Evolutionary conservation across 208 protist genomes (phyloP).

Genomic region (Phytomonas francai): DNA sequence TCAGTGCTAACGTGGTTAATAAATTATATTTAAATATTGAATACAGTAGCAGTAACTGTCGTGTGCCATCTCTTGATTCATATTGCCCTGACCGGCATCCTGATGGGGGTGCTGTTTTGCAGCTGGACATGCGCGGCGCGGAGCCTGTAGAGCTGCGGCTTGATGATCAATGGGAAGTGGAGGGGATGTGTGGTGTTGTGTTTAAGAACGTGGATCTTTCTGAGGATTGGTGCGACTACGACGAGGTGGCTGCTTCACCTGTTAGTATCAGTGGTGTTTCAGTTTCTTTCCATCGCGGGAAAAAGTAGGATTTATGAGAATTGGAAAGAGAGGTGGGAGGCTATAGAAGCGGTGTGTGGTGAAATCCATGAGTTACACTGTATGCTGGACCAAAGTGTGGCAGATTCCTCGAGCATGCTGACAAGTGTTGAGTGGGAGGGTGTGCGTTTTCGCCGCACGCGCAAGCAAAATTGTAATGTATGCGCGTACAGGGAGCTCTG

Average conservation of each 20-base stretch:
- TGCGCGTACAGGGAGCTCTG: neutral
- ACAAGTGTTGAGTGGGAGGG: neutral
- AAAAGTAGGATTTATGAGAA: conserved; percentile 19
- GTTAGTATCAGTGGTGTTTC: conserved; percentile 32
- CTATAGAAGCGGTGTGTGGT: conserved; percentile 5
- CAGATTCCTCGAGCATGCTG: neutral
- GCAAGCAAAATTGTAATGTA: neutral
- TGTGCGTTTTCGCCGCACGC: neutral
- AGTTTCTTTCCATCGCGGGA: conserved; percentile 29
- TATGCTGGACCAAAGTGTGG: neutral
- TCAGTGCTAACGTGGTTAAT: conserved; percentile 33
- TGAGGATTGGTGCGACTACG: conserved; percentile 70
- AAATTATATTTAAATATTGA: neutral
- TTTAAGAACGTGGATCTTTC: conserved; percentile 58
- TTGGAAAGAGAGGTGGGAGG: neutral
- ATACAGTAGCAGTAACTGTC: neutral
- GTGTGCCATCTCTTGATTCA: conserved; percentile 15
- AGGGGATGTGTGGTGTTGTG: conserved; percentile 13
- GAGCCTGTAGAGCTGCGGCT: conserved; percentile 51
- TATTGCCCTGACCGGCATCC: conserved; percentile 4
- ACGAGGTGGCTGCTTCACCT: conserved; percentile 24
- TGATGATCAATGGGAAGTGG: conserved; percentile 51
- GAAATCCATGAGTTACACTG: neutral
- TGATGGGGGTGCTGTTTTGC: conserved; percentile 15
- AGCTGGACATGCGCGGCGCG: conserved; percentile 58